Evolutionary conservation across 768 basidiomycete species (phyloP).

Genomic region (Sarcomyxa edulis): DNA sequence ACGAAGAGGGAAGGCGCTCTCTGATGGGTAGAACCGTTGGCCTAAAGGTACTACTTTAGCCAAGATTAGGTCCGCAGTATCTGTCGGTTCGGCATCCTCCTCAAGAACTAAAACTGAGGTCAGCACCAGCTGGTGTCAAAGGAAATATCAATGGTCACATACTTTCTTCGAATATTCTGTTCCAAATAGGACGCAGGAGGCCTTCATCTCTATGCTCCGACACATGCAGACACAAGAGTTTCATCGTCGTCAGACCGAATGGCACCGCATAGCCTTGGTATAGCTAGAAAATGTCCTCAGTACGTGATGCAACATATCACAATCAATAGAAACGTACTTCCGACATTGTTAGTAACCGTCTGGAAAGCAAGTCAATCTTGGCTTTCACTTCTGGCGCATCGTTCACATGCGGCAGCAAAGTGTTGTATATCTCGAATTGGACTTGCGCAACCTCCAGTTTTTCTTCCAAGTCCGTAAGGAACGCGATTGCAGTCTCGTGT

Average conservation of each 20-base stretch:
- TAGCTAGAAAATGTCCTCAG: constrained; percentile 58
- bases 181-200: constrained; percentile 84
- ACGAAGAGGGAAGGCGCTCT: constrained; percentile 87
- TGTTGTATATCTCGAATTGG: constrained; percentile 85
- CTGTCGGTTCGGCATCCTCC: constrained; percentile 47
- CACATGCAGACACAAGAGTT: constrained; percentile 87
- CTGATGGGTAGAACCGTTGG: constrained; percentile 86
- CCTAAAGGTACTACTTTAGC: constrained; percentile 67
- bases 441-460: constrained; percentile 96
- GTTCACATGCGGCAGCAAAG: constrained; percentile 53
- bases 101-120: constrained; percentile 40
- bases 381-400: constrained; percentile 60
- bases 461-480: constrained; percentile 93
- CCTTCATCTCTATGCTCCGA: constrained; percentile 88
- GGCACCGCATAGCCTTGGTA: constrained; percentile 86
- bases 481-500: constrained; percentile 89
- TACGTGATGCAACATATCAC: constrained; percentile 5
- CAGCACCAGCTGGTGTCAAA: constrained; percentile 1
- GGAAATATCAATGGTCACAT: constrained; percentile 12
- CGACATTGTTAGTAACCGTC: constrained; percentile 70
- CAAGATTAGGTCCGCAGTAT: constrained; percentile 57
- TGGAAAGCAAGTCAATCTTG: constrained; percentile 54
- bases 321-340: constrained; percentile 49
- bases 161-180: constrained; percentile 80
- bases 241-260: constrained; percentile 77